Conservation (phyloP, 352 stramenopile genomes). For the Globisporangium mamillatum region DNA sequence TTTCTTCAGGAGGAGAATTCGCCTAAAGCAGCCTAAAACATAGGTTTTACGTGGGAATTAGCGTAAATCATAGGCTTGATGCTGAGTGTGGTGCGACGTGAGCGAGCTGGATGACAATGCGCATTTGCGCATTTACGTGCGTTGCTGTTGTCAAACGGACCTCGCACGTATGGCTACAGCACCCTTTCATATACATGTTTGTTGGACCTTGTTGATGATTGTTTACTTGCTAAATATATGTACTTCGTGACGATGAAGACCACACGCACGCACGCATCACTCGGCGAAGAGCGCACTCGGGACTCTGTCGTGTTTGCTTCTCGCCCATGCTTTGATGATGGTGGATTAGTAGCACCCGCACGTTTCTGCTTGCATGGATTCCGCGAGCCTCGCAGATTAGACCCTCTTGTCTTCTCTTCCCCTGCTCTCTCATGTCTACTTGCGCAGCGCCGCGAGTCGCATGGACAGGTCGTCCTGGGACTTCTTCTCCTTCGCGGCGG, state of each 20-base stretch:
- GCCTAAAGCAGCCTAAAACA: not conserved
- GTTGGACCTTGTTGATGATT: not conserved
- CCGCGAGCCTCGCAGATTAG: not conserved
- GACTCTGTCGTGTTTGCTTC: not conserved
- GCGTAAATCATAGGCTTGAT: not conserved
- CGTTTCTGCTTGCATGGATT: not conserved
- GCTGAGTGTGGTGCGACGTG: not conserved
- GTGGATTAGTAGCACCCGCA: not conserved
- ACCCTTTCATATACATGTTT: not conserved
- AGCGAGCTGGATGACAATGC: not conserved
- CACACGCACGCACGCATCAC: not conserved
- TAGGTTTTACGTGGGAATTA: not conserved
- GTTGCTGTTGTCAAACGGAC: not conserved
- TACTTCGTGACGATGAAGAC: not conserved
- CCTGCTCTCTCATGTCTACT: constrained; percentile 18
- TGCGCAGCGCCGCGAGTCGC: constrained; percentile 75
- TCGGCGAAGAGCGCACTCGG: not conserved
- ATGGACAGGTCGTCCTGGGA: constrained; percentile 81
- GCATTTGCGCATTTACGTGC: not conserved
- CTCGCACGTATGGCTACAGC: too few relatives aligned
- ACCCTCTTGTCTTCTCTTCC: too few relatives aligned
- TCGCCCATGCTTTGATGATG: not conserved
- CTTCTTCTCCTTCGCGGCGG: constrained; percentile 76
- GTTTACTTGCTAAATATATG: not conserved
- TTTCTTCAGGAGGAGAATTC: not conserved